Evolutionary conservation across 352 stramenopile genomes (phyloP).

Genomic region (Phytophthora vignae): DNA sequence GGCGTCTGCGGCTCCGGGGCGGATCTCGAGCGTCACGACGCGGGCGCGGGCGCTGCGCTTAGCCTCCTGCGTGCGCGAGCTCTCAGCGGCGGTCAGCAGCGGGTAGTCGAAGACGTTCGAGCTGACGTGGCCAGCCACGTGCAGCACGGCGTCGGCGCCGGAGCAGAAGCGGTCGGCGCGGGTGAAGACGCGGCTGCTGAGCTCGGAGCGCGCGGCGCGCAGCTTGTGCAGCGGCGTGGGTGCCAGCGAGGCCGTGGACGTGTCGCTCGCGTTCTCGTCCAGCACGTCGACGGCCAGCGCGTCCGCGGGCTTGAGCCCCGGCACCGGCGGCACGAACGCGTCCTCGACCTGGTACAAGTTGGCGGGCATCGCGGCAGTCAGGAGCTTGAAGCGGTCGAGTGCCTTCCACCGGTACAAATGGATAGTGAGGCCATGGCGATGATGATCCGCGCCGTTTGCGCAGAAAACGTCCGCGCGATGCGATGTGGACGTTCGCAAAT

Average conservation of each 20-base stretch:
- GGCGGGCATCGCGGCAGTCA: slow-evolving; percentile 11
- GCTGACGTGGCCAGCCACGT: slow-evolving; percentile 63
- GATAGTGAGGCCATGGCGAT: slow-evolving; percentile 6
- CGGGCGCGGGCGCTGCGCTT: slow-evolving; percentile 48
- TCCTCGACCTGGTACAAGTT: slow-evolving; percentile 45
- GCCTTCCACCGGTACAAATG: not conserved
- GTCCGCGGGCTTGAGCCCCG: slow-evolving; percentile 10
- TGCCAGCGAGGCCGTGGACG: slow-evolving; percentile 38
- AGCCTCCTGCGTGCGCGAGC: slow-evolving; percentile 9
- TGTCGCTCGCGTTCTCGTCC: slow-evolving; percentile 38
- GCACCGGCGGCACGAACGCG: slow-evolving; percentile 22
- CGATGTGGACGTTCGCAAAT: slow-evolving; percentile 18
- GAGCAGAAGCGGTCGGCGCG: slow-evolving; percentile 64
- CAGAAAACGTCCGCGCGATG: slow-evolving; percentile 6
- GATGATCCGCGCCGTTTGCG: slow-evolving; percentile 8
- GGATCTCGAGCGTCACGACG: slow-evolving; percentile 71
- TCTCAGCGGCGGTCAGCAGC: slow-evolving; percentile 40
- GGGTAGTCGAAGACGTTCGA: slow-evolving; percentile 76
- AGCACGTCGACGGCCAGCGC: slow-evolving; percentile 28
- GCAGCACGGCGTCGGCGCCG: slow-evolving; percentile 59
- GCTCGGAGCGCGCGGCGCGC: slow-evolving; percentile 14
- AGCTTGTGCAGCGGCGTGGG: slow-evolving; percentile 23
- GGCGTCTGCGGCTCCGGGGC: slow-evolving; percentile 57
- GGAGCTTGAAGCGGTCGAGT: slow-evolving; percentile 12
- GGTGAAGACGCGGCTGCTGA: slow-evolving; percentile 46